A percentile compares a stretch with the other conserved stretches of the same genome.
Evolutionary conservation across 1,284 basidiomycete genomes (phyloP).

Genomic region (Mycena sp.): DNA sequence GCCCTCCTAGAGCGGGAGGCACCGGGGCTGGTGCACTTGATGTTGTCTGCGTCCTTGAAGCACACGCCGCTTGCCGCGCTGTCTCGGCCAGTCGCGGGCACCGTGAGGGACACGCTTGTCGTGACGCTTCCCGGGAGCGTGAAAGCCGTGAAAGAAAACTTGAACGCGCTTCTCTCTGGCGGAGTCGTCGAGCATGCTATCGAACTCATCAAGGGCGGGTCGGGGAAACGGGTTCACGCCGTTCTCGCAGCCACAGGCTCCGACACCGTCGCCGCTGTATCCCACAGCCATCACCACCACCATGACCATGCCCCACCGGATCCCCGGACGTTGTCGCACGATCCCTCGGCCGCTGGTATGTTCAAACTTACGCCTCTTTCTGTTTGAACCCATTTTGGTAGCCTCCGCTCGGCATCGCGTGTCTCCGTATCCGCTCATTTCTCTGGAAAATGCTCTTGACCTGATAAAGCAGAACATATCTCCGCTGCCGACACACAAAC

Average conservation of each 20-base stretch:
- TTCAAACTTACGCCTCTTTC: background rate
- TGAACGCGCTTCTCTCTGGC: constrained; percentile 66
- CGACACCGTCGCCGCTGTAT: constrained; percentile 28
- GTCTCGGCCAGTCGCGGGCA: constrained; percentile 84
- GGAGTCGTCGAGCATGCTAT: constrained; percentile 77
- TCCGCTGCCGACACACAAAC: constrained; percentile 50
- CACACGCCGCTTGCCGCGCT: constrained; percentile 86
- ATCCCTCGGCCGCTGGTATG: constrained; percentile 71
- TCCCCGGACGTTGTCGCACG: constrained; percentile 70
- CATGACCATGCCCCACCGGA: constrained; percentile 54
- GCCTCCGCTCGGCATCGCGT: constrained; percentile 73
- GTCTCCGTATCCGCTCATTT: constrained; percentile 82
- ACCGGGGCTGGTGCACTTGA: constrained; percentile 81
- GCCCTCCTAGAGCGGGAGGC: constrained; percentile 80
- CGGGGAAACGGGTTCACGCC: constrained; percentile 69
- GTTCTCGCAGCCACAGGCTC: constrained; percentile 42
- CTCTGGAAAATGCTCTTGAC: constrained; percentile 70
- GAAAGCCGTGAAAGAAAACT: constrained; percentile 85
- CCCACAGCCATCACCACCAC: constrained; percentile 55
- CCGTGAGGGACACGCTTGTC: constrained; percentile 71
- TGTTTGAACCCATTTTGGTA: constrained; percentile 41
- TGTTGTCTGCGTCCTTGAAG: constrained; percentile 73
- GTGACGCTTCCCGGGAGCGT: constrained; percentile 86
- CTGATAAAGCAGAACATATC: constrained; percentile 63
- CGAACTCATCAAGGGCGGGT: constrained; percentile 72